A percentile compares a stretch with the other conserved stretches of the same genome.
These are phyloP conservation scores for Carex pumila DNA, from an alignment of 176 grass and related monocot species.

Conservation along the genomic window DNA sequence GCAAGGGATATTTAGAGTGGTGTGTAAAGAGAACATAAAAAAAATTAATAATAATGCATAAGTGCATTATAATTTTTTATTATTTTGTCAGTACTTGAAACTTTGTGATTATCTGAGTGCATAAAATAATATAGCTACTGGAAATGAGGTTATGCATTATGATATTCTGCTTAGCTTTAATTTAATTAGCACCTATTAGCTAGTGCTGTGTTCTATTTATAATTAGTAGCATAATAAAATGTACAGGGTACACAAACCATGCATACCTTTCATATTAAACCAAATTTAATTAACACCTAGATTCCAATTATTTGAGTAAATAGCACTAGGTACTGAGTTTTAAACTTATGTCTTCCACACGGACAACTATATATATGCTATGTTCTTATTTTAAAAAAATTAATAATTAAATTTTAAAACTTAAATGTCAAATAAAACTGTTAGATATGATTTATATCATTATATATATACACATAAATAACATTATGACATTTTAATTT, in stretches of 20 bases:
- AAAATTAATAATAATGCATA: neutral
- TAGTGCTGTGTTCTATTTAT: neutral
- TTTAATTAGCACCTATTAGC: too few species aligned
- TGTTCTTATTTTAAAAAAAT: too few species aligned
- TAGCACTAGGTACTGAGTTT: too few species aligned
- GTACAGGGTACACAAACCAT: neutral
- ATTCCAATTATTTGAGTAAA: too few species aligned
- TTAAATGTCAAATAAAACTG: too few species aligned
- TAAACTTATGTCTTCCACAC: too few species aligned
- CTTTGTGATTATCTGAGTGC: neutral
- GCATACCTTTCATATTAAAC: neutral
- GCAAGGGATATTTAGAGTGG: constrained; percentile 14
- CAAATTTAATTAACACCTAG: neutral
- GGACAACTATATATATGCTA: too few species aligned
- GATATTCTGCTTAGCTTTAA: too few species aligned
- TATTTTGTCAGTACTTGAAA: neutral
- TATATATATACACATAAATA: too few species aligned
- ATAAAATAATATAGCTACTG: neutral
- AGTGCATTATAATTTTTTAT: neutral
- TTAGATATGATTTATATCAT: too few species aligned
- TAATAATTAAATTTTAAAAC: too few species aligned
- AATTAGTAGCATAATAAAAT: neutral
- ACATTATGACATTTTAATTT: too few species aligned
- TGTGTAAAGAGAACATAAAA: neutral
- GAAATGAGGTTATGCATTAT: neutral